These are phyloP conservation scores for Solanum piurae DNA, from an alignment of 257 asterid species.

Conservation along the genomic window DNA sequence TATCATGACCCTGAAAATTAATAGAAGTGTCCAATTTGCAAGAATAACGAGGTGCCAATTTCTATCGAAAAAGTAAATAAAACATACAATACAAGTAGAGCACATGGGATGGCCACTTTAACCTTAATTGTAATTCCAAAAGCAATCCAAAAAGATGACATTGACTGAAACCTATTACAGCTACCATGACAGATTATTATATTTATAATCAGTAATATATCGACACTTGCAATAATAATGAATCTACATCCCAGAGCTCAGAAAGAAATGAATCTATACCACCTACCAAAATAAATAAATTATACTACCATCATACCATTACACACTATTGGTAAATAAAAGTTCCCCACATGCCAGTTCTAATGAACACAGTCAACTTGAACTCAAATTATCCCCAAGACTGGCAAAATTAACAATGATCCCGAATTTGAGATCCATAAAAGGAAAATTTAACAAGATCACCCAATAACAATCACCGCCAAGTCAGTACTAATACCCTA, in stretches of 20 bases:
- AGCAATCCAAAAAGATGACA: background rate
- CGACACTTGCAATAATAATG: background rate
- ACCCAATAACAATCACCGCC: background rate
- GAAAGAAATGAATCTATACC: background rate
- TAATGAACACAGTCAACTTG: too few species aligned
- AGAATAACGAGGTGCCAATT: background rate
- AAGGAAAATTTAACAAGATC: background rate
- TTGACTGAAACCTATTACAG: too few species aligned
- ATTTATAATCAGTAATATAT: too few species aligned
- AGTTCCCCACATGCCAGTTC: background rate
- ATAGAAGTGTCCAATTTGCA: background rate
- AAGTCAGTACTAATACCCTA: background rate
- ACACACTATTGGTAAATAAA: background rate
- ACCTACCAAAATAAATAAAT: background rate
- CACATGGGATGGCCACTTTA: background rate
- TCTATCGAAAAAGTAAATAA: background rate
- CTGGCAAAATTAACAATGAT: background rate
- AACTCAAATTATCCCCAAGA: background rate
- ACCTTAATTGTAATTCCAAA: background rate
- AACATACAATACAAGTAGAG: background rate
- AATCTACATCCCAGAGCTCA: background rate
- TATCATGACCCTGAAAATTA: too few species aligned
- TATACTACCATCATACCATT: background rate
- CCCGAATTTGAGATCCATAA: background rate
- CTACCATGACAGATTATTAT: too few species aligned